phyloP scores from a whole-genome alignment of 306 rosid genomes.

The Quillaja saponaria region DNA sequence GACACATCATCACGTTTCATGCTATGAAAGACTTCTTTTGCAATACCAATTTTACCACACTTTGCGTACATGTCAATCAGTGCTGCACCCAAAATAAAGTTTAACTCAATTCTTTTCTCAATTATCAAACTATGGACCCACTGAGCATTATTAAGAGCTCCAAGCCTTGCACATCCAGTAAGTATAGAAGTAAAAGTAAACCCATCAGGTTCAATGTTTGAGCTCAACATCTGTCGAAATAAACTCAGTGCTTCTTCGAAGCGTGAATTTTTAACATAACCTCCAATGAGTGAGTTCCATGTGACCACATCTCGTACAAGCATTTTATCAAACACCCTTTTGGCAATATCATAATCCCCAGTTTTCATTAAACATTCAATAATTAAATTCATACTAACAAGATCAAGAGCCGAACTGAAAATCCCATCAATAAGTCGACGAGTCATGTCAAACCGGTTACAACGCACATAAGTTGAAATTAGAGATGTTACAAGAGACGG shows the following conservation, averaged over 20 bases:
- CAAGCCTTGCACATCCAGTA: constrained; percentile 61
- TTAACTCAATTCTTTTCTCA: constrained; percentile 46
- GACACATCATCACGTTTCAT: constrained; percentile 47
- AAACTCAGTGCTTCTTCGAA: constrained; percentile 44
- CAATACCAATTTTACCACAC: constrained; percentile 61
- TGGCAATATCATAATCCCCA: constrained; percentile 55
- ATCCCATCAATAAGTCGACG: constrained; percentile 33
- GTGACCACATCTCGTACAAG: constrained; percentile 52
- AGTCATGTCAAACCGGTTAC: constrained; percentile 27
- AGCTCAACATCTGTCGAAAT: constrained; percentile 44
- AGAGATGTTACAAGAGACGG: constrained; percentile 56
- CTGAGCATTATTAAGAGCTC: constrained; percentile 50
- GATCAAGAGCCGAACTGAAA: constrained; percentile 17
- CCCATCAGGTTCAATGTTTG: constrained; percentile 60
- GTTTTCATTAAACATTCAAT: constrained; percentile 41
- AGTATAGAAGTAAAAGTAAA: constrained; percentile 65
- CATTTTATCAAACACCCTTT: constrained; percentile 51
- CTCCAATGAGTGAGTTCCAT: constrained; percentile 69
- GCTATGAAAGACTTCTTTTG: constrained; percentile 46
- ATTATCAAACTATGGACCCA: constrained; percentile 63
- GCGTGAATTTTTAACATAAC: constrained; percentile 51
- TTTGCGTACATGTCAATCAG: constrained; percentile 69
- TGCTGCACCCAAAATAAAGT: constrained; percentile 58
- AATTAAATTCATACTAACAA: constrained; percentile 43
- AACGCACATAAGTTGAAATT: constrained; percentile 46